A percentile compares a stretch with the other conserved stretches of the same genome.
Evolutionary conservation across 2,329 filamentous ascomycete species (phyloP).

Genomic region (Apiospora malaysiana): DNA sequence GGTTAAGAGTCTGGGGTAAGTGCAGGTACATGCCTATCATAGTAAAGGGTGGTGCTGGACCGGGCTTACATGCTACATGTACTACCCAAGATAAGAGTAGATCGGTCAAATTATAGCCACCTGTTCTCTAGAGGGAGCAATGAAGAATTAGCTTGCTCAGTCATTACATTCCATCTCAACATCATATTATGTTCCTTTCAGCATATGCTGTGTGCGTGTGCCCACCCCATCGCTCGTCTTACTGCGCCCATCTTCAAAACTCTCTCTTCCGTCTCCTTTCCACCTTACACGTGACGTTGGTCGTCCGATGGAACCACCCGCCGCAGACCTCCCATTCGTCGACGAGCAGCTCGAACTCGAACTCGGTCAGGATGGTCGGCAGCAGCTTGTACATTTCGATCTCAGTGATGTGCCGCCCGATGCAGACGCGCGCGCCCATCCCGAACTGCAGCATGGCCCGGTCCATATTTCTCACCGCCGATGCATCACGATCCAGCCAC

Average conservation of each 20-base stretch:
- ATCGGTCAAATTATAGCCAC: too few relatives aligned
- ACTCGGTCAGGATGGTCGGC: not conserved
- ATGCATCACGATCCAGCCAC: not conserved
- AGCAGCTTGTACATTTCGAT: slow-evolving; percentile 18
- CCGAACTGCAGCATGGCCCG: slow-evolving; percentile 13
- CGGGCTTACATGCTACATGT: too few relatives aligned
- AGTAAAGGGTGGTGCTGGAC: too few relatives aligned
- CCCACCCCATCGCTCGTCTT: too few relatives aligned
- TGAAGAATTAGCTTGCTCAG: too few relatives aligned
- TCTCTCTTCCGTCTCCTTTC: not conserved
- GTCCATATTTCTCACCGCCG: not conserved
- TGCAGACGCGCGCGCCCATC: not conserved
- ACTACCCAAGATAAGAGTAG: too few relatives aligned
- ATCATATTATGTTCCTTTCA: too few relatives aligned
- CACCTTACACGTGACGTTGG: slow-evolving; percentile 13
- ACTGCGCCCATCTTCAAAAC: too few relatives aligned
- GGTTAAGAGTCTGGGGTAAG: not conserved
- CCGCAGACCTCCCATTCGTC: slow-evolving; percentile 8
- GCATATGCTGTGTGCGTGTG: too few relatives aligned
- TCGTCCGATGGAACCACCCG: not conserved
- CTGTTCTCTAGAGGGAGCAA: too few relatives aligned
- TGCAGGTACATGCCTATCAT: not conserved
- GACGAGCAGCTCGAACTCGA: slow-evolving; percentile 1
- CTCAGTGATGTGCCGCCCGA: slow-evolving; percentile 11
- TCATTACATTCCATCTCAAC: too few relatives aligned